phyloP scores from a whole-genome alignment of 2,329 filamentous ascomycete genomes.

The Ophioceras dolichostomum region DNA sequence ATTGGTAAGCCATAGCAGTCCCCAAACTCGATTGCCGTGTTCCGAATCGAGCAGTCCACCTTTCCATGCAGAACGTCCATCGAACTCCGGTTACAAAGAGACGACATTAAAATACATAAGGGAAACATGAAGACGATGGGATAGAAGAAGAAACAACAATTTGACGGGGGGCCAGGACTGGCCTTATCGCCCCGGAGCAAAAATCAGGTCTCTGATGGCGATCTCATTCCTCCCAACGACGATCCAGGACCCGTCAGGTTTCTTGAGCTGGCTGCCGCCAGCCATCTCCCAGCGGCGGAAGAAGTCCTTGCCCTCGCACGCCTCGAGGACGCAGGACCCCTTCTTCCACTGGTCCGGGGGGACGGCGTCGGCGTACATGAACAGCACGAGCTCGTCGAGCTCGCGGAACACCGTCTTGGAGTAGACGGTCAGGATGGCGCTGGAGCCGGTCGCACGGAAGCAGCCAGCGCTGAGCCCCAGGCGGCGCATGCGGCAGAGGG shows the following conservation, averaged over 20 bases:
- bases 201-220: constrained; percentile 5
- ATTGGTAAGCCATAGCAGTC: too few relatives aligned
- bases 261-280: constrained; percentile 4
- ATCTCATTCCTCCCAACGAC: constrained; percentile 4
- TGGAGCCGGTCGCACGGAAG: neutral
- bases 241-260: constrained; percentile 3
- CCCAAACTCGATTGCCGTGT: too few relatives aligned
- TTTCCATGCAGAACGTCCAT: too few relatives aligned
- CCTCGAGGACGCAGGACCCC: constrained; percentile 5
- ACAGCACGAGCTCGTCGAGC: constrained; percentile 6
- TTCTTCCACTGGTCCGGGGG: constrained; percentile 4
- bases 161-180: neutral
- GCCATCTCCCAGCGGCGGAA: constrained; percentile 6
- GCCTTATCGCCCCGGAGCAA: neutral
- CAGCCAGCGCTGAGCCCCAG: constrained; percentile 2
- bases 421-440: constrained; percentile 4
- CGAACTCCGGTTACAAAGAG: too few relatives aligned
- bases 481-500: neutral
- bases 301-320: constrained; percentile 5
- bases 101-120: too few relatives aligned
- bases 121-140: too few relatives aligned
- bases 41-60: too few relatives aligned
- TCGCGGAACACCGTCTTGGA: constrained; percentile 6
- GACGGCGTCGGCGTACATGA: constrained; percentile 3
- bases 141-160: neutral